Conservation (phyloP, 106 monocot genomes). For the Xerophyta viscosa region DNA sequence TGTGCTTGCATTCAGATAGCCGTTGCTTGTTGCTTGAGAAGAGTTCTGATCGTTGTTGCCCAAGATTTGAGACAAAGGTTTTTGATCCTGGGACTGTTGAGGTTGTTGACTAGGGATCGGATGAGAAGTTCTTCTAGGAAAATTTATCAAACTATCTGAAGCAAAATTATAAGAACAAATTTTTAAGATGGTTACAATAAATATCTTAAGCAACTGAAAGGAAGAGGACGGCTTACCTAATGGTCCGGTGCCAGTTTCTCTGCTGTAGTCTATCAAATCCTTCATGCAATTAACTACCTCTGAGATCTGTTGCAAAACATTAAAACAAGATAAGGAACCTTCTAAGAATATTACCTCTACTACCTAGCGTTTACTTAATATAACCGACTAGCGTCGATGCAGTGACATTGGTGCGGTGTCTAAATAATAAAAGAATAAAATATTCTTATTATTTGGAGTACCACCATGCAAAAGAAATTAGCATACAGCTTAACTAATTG, state of each 20-base stretch:
- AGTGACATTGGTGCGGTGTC: too few species aligned
- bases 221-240: conserved; percentile 43
- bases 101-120: conserved; percentile 26
- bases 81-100: conserved; percentile 45
- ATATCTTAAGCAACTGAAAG: not conserved
- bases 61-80: conserved; percentile 26
- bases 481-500: too few species aligned
- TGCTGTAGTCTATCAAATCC: conserved; percentile 88
- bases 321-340: not conserved
- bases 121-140: conserved; percentile 49
- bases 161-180: not conserved
- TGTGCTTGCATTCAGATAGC: conserved; percentile 23
- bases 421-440: too few species aligned
- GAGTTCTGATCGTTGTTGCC: conserved; percentile 35
- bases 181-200: too few species aligned
- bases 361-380: too few species aligned
- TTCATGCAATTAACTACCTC: conserved; percentile 94
- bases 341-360: not conserved
- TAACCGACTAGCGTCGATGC: too few species aligned
- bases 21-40: conserved; percentile 20
- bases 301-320: conserved; percentile 51
- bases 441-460: too few species aligned
- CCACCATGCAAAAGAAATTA: too few species aligned
- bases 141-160: conserved; percentile 71
- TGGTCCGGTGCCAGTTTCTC: conserved; percentile 71